These are phyloP conservation scores for Hanseniaspora clermontiae DNA, from an alignment of 805 yeast species.

Conservation along the genomic window DNA sequence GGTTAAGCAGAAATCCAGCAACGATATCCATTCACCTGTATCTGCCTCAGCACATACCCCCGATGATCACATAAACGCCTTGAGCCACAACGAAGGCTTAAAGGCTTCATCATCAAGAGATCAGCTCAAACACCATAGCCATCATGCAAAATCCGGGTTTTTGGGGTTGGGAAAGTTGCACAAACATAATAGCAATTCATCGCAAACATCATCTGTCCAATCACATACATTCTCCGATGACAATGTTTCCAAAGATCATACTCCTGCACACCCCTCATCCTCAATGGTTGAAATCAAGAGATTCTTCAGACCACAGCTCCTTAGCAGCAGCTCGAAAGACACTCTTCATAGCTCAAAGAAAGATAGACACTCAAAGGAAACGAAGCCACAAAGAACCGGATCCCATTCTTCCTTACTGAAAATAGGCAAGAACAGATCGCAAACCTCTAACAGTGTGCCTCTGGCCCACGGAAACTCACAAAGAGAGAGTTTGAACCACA, in stretches of 20 bases:
- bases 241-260: constrained; percentile 4
- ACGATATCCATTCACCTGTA: background rate
- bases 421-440: constrained; percentile 10
- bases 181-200: constrained; percentile 10
- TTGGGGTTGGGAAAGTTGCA: constrained; percentile 12
- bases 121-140: background rate
- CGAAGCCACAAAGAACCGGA: background rate
- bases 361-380: background rate
- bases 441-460: background rate
- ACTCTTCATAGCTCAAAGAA: constrained; percentile 1
- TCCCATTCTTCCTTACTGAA: constrained; percentile 9
- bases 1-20: background rate
- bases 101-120: background rate
- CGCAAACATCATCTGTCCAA: constrained; percentile 13
- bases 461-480: background rate
- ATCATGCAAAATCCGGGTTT: constrained; percentile 10
- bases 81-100: background rate
- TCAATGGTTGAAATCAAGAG: constrained; percentile 65
- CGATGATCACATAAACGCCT: background rate
- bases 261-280: constrained; percentile 15
- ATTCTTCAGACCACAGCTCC: constrained; percentile 45
- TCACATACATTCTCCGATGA: constrained; percentile 13
- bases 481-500: background rate
- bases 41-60: background rate
- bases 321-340: constrained; percentile 20